phyloP scores from a whole-genome alignment of 2,329 filamentous ascomycete genomes.

The Colletotrichum falcatum region DNA sequence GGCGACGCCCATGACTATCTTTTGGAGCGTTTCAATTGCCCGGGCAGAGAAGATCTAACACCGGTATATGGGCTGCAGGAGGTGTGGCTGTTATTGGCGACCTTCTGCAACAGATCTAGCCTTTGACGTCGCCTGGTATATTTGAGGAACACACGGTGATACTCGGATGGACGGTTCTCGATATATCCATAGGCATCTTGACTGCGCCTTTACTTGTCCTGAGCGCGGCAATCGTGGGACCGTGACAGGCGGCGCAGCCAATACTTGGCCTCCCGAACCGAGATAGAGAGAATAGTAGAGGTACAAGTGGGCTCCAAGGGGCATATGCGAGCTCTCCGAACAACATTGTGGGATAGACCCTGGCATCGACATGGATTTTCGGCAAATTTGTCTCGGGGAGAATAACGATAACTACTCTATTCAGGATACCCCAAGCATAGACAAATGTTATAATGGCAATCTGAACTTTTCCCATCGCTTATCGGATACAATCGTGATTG shows the following conservation, averaged over 20 bases:
- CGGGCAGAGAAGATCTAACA: constrained; percentile 45
- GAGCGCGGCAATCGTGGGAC: constrained; percentile 42
- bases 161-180: constrained; percentile 45
- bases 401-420: not conserved
- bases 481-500: no score
- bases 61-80: constrained; percentile 48
- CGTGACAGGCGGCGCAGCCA: constrained; percentile 32
- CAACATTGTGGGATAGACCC: constrained; percentile 22
- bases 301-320: not conserved
- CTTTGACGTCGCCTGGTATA: constrained; percentile 23
- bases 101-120: constrained; percentile 45
- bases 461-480: no score
- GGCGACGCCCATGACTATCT: constrained; percentile 47
- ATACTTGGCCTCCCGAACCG: constrained; percentile 15
- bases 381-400: not conserved
- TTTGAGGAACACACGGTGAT: constrained; percentile 43
- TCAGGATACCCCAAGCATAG: not conserved
- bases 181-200: constrained; percentile 46
- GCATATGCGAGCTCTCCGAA: constrained; percentile 22
- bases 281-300: constrained; percentile 18
- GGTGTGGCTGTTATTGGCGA: constrained; percentile 45
- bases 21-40: constrained; percentile 49
- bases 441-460: no score
- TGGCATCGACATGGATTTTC: constrained; percentile 24
- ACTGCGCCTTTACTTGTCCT: constrained; percentile 49